phyloP scores from a whole-genome alignment of 2,329 filamentous ascomycete species.

The Ophiocordyceps camponoti-floridani region DNA sequence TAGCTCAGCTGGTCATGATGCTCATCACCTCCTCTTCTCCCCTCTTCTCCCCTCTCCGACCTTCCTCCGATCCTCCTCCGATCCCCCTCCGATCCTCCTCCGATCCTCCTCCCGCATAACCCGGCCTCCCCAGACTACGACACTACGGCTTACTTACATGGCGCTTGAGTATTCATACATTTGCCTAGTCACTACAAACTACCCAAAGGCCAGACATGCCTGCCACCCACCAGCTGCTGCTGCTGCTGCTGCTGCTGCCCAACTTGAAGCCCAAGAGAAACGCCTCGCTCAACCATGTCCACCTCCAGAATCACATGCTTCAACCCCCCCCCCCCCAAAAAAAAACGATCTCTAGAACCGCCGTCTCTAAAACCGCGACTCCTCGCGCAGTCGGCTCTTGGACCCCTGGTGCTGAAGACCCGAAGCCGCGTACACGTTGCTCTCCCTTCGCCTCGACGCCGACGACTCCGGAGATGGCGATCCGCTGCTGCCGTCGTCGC shows the following conservation, averaged over 20 bases:
- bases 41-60: constrained; percentile 2
- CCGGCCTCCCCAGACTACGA: no score
- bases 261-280: background rate
- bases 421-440: constrained; percentile 36
- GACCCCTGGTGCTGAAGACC: constrained; percentile 30
- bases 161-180: no score
- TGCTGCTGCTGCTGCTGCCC: no score
- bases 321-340: no score
- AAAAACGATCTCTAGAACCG: no score
- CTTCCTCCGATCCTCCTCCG: constrained; percentile 5
- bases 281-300: background rate
- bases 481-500: constrained; percentile 4
- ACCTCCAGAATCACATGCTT: background rate
- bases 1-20: no score
- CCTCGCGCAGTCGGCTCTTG: constrained; percentile 35
- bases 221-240: no score
- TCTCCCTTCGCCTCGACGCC: constrained; percentile 33
- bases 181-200: no score
- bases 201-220: no score
- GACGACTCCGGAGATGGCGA: constrained; percentile 1
- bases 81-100: constrained; percentile 6
- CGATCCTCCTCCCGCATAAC: constrained; percentile 3
- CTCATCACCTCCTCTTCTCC: background rate
- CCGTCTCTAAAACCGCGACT: constrained; percentile 24
- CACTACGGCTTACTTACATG: no score